Conservation (phyloP, 2,329 filamentous ascomycete genomes). For the Talaromyces marneffei region DNA sequence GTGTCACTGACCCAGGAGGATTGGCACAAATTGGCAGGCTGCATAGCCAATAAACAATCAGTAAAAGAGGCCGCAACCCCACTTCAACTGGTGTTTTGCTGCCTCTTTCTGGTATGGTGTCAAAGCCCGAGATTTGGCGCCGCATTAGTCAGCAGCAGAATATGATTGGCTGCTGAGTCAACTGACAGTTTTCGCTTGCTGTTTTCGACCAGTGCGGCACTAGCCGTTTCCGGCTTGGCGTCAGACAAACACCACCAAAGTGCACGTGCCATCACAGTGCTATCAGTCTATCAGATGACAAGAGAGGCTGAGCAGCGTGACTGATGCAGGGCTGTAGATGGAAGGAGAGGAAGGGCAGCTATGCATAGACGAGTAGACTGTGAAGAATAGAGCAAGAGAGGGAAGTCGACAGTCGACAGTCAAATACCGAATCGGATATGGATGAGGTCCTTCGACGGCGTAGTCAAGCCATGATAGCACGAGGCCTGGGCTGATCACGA, state of each 20-base stretch:
- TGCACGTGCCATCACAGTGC: constrained; percentile 7
- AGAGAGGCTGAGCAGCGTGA: constrained; percentile 1
- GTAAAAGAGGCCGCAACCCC: not conserved
- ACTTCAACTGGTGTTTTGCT: not conserved
- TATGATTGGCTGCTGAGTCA: not conserved
- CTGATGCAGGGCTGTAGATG: not conserved
- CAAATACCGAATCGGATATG: too few species aligned
- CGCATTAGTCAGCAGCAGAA: not conserved
- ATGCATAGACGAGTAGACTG: too few species aligned
- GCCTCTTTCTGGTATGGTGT: not conserved
- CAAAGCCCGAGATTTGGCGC: not conserved
- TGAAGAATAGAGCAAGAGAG: not conserved
- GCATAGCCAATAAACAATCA: not conserved
- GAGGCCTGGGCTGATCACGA: not conserved
- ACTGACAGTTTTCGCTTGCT: not conserved
- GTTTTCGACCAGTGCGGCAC: not conserved
- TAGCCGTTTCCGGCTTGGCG: constrained; percentile 8
- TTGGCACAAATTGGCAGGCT: not conserved
- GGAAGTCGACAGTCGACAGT: not conserved
- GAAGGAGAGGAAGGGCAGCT: not conserved
- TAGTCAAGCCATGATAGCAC: not conserved
- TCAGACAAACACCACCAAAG: not conserved
- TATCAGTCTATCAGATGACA: constrained; percentile 5
- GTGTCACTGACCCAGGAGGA: not conserved
- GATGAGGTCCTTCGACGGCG: not conserved